A percentile compares a stretch with the other conserved stretches of the same genome.
Conservation (phyloP, 257 asterid genomes). For the Phtheirospermum japonicum region DNA sequence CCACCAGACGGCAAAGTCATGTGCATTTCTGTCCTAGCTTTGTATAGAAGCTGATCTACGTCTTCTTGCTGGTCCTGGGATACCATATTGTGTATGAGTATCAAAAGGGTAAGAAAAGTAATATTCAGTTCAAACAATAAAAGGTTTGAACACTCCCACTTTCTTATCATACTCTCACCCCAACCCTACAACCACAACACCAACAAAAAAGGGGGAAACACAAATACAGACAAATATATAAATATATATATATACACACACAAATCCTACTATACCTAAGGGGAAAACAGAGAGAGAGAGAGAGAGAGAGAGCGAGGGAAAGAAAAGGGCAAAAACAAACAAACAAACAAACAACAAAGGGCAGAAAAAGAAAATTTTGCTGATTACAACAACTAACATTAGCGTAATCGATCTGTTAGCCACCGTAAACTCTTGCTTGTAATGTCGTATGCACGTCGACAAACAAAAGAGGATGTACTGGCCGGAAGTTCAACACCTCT, state of each 20-base stretch:
- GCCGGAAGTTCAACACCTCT: conserved; percentile 59
- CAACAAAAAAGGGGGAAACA: too few relatives aligned
- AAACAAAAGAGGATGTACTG: conserved; percentile 62
- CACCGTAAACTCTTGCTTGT: conserved; percentile 51
- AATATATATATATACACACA: too few relatives aligned
- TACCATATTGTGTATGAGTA: conserved; percentile 16
- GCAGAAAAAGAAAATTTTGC: too few relatives aligned
- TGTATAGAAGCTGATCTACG: conserved; percentile 41
- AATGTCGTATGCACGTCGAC: conserved; percentile 62
- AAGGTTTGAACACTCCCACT: neutral
- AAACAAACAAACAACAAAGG: too few relatives aligned
- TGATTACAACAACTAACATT: too few relatives aligned
- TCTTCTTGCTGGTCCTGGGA: conserved; percentile 52
- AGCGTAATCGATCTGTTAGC: conserved; percentile 70
- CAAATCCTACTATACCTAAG: too few relatives aligned
- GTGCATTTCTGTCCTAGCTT: conserved; percentile 60
- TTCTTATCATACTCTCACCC: neutral
- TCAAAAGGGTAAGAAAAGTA: conserved; percentile 10
- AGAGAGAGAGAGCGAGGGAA: too few relatives aligned
- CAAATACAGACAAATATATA: neutral
- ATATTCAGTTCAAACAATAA: neutral
- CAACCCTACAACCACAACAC: too few relatives aligned
- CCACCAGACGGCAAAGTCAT: conserved; percentile 51
- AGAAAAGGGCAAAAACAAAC: too few relatives aligned
- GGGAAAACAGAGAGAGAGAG: too few relatives aligned